Percentiles rank a stretch among this genome's conserved stretches.
Evolutionary conservation across 2,329 filamentous ascomycete species (phyloP).

Genomic region (Penicillium brasilianum): DNA sequence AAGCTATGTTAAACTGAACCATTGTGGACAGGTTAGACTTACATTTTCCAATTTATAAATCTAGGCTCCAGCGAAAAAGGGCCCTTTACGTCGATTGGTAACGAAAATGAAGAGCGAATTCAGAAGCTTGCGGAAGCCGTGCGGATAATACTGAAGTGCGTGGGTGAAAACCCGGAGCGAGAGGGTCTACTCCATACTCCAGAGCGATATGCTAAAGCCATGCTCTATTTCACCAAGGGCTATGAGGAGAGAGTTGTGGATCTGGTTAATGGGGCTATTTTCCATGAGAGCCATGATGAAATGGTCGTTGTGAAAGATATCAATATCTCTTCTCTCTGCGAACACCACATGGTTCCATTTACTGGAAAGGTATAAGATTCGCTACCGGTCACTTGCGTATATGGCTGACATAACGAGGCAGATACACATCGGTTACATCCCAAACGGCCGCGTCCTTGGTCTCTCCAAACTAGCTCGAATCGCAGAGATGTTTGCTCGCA

Average conservation of each 20-base stretch:
- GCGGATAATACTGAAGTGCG: slow-evolving; percentile 67
- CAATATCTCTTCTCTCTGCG: slow-evolving; percentile 90
- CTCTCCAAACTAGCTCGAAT: slow-evolving; percentile 95
- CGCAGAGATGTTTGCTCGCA: slow-evolving; percentile 93
- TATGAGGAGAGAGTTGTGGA: slow-evolving; percentile 93
- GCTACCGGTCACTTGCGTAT: not conserved
- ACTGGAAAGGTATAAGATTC: slow-evolving; percentile 71
- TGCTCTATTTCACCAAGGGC: slow-evolving; percentile 94
- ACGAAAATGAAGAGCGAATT: slow-evolving; percentile 54
- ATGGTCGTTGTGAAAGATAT: slow-evolving; percentile 98
- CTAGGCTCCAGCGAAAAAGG: not conserved
- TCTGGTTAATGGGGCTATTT: slow-evolving; percentile 91
- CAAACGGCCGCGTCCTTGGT: slow-evolving; percentile 85
- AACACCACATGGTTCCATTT: slow-evolving; percentile 97
- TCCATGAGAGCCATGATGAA: slow-evolving; percentile 95
- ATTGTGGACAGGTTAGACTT: not conserved
- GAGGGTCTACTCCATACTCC: slow-evolving; percentile 71
- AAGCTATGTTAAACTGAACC: not conserved
- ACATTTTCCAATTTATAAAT: not conserved
- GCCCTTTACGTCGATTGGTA: not conserved
- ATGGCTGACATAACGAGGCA: slow-evolving; percentile 41
- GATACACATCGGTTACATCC: slow-evolving; percentile 99
- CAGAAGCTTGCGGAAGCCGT: slow-evolving; percentile 66
- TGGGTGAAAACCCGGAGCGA: slow-evolving; percentile 69
- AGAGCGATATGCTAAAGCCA: slow-evolving; percentile 87